These are phyloP conservation scores for Arthrobotrys sinensis DNA, from an alignment of 2,329 filamentous ascomycete genomes.

Conservation along the genomic window DNA sequence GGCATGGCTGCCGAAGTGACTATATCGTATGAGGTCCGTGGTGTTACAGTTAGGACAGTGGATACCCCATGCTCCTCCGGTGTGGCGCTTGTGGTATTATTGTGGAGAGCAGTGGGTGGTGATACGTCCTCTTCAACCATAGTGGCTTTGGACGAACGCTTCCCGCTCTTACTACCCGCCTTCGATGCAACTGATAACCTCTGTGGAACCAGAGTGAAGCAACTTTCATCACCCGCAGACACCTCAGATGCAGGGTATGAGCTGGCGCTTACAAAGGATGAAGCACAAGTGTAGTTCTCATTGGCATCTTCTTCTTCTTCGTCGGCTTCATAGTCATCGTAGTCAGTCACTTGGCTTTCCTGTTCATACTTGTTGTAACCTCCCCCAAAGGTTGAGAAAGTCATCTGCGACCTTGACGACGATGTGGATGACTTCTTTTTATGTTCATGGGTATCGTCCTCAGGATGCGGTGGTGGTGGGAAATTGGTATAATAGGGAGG, in stretches of 20 bases:
- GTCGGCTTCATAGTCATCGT: slow-evolving; percentile 49
- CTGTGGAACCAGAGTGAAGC: slow-evolving; percentile 24
- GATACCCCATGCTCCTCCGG: background rate
- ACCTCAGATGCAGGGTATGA: slow-evolving; percentile 28
- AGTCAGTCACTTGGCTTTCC: slow-evolving; percentile 46
- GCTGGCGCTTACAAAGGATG: slow-evolving; percentile 43
- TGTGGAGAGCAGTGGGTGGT: background rate
- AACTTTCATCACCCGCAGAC: background rate
- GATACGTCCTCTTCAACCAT: background rate
- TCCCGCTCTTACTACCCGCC: background rate
- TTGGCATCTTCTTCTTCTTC: slow-evolving; percentile 24
- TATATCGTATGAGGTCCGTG: slow-evolving; percentile 7
- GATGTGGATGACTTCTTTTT: slow-evolving; percentile 51
- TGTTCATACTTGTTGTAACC: background rate
- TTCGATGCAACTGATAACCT: slow-evolving; percentile 7
- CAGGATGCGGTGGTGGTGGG: slow-evolving; percentile 31
- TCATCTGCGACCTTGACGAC: slow-evolving; percentile 44
- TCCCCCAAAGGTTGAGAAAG: slow-evolving; percentile 38
- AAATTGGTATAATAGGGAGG: slow-evolving; percentile 34
- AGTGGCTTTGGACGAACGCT: background rate
- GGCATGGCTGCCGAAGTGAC: background rate
- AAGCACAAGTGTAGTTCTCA: slow-evolving; percentile 36
- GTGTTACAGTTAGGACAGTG: background rate
- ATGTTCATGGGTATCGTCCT: slow-evolving; percentile 6
- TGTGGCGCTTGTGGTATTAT: background rate